Percentiles rank a stretch among this genome's conserved stretches.
These are phyloP conservation scores for Calonectria pseudoturangicola DNA, from an alignment of 2,329 filamentous ascomycete genomes.

Conservation along the genomic window DNA sequence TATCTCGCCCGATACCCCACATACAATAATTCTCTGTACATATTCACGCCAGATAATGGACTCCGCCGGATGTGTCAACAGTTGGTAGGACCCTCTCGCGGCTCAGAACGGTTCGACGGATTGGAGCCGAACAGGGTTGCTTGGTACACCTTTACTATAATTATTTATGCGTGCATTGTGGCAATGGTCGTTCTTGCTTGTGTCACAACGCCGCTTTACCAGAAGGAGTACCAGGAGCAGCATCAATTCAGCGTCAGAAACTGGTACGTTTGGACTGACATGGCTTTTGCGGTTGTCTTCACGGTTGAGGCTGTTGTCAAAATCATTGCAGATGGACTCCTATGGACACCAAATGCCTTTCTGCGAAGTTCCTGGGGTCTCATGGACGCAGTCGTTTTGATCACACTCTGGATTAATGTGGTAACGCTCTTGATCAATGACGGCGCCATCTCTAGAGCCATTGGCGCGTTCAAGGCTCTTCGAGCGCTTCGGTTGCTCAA, in stretches of 20 bases:
- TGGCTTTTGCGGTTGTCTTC: slow-evolving; percentile 92
- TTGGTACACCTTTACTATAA: slow-evolving; percentile 95
- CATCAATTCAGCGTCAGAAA: slow-evolving; percentile 78
- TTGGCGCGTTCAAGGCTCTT: slow-evolving; percentile 97
- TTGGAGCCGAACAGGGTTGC: slow-evolving; percentile 90
- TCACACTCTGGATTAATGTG: slow-evolving; percentile 97
- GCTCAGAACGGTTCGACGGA: slow-evolving; percentile 90
- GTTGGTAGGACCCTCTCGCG: slow-evolving; percentile 93
- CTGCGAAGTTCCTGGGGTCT: slow-evolving; percentile 97
- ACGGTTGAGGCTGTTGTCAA: slow-evolving; percentile 92
- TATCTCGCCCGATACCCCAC: slow-evolving; percentile 90
- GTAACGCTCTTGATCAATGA: slow-evolving; percentile 87
- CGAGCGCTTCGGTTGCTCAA: slow-evolving; percentile 94
- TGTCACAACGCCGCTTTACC: slow-evolving; percentile 94
- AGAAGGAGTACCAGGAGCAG: slow-evolving; percentile 86
- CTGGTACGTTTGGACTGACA: slow-evolving; percentile 97
- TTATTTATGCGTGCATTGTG: slow-evolving; percentile 95
- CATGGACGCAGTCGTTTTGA: slow-evolving; percentile 92
- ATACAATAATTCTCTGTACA: slow-evolving; percentile 94
- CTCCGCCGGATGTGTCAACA: slow-evolving; percentile 89
- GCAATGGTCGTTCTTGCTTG: slow-evolving; percentile 98
- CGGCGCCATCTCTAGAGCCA: slow-evolving; percentile 89
- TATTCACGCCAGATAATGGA: slow-evolving; percentile 87
- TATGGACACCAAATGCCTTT: slow-evolving; percentile 98
- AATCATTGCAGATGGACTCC: slow-evolving; percentile 93